phyloP scores from a whole-genome alignment of 176 grass and related monocot species.

The Rhipidocladum racemiflorum region DNA sequence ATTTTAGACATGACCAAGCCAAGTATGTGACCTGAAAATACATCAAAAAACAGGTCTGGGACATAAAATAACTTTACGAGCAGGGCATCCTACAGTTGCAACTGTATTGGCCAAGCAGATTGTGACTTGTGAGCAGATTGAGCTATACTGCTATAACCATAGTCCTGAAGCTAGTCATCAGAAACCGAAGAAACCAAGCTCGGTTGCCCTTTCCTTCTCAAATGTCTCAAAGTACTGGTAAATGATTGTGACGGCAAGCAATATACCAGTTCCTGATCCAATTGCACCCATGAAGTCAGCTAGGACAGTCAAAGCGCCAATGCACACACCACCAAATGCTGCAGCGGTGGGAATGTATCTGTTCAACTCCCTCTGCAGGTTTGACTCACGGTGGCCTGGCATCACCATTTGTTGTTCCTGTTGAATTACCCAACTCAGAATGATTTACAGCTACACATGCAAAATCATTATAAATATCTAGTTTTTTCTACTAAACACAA shows the following conservation, averaged over 20 bases:
- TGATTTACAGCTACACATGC: background rate
- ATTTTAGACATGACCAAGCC: background rate
- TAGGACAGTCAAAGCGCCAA: constrained; percentile 49
- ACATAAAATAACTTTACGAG: background rate
- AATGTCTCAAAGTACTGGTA: constrained; percentile 62
- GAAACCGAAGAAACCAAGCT: constrained; percentile 50
- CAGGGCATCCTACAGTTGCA: background rate
- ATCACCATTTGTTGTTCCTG: constrained; percentile 64
- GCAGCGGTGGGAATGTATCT: constrained; percentile 49
- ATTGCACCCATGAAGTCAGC: constrained; percentile 56
- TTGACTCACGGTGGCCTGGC: constrained; percentile 50
- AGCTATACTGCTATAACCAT: background rate
- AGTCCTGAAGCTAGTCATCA: background rate
- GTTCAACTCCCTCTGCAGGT: constrained; percentile 50
- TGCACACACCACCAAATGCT: constrained; percentile 50
- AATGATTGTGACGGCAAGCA: constrained; percentile 49
- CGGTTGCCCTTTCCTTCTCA: constrained; percentile 52
- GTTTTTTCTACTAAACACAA: background rate
- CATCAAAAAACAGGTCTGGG: background rate
- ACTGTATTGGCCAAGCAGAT: background rate
- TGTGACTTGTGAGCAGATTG: background rate
- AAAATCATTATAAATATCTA: background rate
- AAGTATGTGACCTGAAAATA: background rate
- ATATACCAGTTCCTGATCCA: constrained; percentile 54
- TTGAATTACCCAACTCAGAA: background rate